A percentile compares a stretch with the other conserved stretches of the same genome.
These are phyloP conservation scores for Pelargonium citronellum DNA, from an alignment of 441 rosid species.

Conservation along the genomic window DNA sequence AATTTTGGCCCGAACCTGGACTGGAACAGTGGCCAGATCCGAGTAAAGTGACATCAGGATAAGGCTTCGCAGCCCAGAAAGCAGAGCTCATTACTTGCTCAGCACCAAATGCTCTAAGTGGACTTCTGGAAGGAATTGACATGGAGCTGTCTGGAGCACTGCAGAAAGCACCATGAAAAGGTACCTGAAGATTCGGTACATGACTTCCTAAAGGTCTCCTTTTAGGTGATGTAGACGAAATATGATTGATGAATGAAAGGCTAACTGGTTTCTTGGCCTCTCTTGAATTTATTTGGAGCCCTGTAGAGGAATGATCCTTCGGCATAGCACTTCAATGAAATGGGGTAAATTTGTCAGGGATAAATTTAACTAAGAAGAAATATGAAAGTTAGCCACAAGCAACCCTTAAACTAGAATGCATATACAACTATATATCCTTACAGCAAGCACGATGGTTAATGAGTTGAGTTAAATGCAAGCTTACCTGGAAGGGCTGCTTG, in stretches of 20 bases:
- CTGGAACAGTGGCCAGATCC: slow-evolving; percentile 51
- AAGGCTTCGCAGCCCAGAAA: slow-evolving; percentile 44
- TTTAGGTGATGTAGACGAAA: slow-evolving; percentile 34
- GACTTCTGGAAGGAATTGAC: slow-evolving; percentile 57
- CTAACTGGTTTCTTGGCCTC: slow-evolving; percentile 35
- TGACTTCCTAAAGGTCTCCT: slow-evolving; percentile 34
- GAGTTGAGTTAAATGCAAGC: slow-evolving; percentile 18
- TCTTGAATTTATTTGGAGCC: slow-evolving; percentile 25
- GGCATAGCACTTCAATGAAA: slow-evolving; percentile 29
- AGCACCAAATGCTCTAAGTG: slow-evolving; percentile 38
- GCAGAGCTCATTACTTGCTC: slow-evolving; percentile 41
- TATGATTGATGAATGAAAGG: slow-evolving; percentile 31
- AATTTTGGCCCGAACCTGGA: slow-evolving; percentile 50
- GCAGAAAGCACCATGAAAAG: slow-evolving; percentile 34
- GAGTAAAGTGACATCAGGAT: slow-evolving; percentile 47
- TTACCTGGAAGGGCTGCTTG: slow-evolving; percentile 50
- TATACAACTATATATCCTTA: slow-evolving; percentile 3
- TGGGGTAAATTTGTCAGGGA: slow-evolving; percentile 18
- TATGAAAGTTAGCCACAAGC: background rate
- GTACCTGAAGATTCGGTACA: slow-evolving; percentile 38
- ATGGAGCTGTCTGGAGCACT: slow-evolving; percentile 50
- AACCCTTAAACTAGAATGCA: slow-evolving; percentile 1
- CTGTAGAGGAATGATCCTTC: slow-evolving; percentile 32
- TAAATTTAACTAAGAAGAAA: slow-evolving; percentile 4
- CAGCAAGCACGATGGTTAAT: slow-evolving; percentile 14